Evolutionary conservation across 805 yeast species (phyloP).

Genomic region (Osmozyma mogii): DNA sequence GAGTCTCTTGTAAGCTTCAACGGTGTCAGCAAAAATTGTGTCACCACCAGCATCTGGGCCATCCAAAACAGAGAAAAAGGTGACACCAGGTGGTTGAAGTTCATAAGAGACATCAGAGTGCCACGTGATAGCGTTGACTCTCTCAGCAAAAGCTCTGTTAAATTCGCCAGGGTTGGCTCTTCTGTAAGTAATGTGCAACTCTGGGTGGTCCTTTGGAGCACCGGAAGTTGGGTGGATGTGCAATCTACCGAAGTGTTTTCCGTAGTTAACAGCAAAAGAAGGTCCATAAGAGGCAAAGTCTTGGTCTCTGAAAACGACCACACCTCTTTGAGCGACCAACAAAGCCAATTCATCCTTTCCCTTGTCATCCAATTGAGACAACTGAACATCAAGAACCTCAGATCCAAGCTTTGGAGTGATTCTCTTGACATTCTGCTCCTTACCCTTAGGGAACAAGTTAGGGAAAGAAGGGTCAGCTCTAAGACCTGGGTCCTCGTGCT

Average conservation of each 20-base stretch:
- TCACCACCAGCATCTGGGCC: constrained; percentile 63
- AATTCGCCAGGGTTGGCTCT: constrained; percentile 13
- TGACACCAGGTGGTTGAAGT: constrained; percentile 63
- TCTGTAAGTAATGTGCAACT: constrained; percentile 14
- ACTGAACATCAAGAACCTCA: constrained; percentile 53
- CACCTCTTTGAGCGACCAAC: constrained; percentile 62
- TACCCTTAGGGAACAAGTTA: constrained; percentile 30
- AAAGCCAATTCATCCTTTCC: constrained; percentile 67
- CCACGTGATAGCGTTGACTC: constrained; percentile 41
- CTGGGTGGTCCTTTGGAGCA: constrained; percentile 40
- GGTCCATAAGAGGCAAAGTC: constrained; percentile 46
- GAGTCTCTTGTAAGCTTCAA: constrained; percentile 63
- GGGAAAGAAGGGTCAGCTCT: constrained; percentile 43
- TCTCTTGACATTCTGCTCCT: constrained; percentile 22
- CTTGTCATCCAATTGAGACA: constrained; percentile 41
- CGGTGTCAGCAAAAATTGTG: constrained; percentile 65
- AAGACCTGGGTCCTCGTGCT: constrained; percentile 55
- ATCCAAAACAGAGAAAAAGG: constrained; percentile 58
- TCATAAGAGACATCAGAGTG: constrained; percentile 74
- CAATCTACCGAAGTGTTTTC: constrained; percentile 58
- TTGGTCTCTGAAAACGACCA: constrained; percentile 58
- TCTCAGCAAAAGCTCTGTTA: constrained; percentile 13
- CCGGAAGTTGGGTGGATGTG: constrained; percentile 74
- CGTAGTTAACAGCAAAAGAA: constrained; percentile 42
- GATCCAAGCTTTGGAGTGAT: constrained; percentile 68